Conservation (phyloP, 164 flowering plant genomes). For the Hamamelis virginiana region DNA sequence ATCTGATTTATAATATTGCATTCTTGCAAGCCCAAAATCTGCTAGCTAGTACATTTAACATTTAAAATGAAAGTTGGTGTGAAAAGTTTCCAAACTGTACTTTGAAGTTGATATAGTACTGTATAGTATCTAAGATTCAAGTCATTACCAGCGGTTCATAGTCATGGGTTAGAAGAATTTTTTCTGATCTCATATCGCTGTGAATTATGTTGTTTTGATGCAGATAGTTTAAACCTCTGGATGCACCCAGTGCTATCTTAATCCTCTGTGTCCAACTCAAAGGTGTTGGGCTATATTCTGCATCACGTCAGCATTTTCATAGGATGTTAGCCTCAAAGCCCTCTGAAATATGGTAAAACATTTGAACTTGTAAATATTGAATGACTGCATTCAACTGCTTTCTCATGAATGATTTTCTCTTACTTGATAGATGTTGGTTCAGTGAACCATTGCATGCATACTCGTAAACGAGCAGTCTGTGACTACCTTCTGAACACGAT, state of each 20-base stretch:
- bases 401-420: slow-evolving; percentile 6
- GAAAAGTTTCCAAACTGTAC: neutral
- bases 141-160: slow-evolving; percentile 53
- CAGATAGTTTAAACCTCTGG: slow-evolving; percentile 55
- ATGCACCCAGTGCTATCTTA: slow-evolving; percentile 62
- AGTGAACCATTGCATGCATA: slow-evolving; percentile 63
- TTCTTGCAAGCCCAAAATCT: slow-evolving; percentile 79
- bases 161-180: slow-evolving; percentile 72
- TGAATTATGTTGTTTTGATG: slow-evolving; percentile 64
- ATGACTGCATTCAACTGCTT: too few species aligned
- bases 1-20: slow-evolving; percentile 36
- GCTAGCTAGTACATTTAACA: slow-evolving; percentile 44
- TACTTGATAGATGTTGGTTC: slow-evolving; percentile 55
- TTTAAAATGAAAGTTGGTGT: neutral
- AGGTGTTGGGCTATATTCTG: slow-evolving; percentile 34
- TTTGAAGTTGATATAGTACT: too few species aligned
- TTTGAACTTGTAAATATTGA: neutral
- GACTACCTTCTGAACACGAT: slow-evolving; percentile 53
- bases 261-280: slow-evolving; percentile 59
- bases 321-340: neutral
- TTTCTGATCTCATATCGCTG: slow-evolving; percentile 68
- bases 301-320: slow-evolving; percentile 13
- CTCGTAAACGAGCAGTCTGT: slow-evolving; percentile 58
- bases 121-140: neutral
- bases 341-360: neutral